Base-by-base conservation (phyloP, 441 rosid genomes). In the Sinapis alba region DNA sequence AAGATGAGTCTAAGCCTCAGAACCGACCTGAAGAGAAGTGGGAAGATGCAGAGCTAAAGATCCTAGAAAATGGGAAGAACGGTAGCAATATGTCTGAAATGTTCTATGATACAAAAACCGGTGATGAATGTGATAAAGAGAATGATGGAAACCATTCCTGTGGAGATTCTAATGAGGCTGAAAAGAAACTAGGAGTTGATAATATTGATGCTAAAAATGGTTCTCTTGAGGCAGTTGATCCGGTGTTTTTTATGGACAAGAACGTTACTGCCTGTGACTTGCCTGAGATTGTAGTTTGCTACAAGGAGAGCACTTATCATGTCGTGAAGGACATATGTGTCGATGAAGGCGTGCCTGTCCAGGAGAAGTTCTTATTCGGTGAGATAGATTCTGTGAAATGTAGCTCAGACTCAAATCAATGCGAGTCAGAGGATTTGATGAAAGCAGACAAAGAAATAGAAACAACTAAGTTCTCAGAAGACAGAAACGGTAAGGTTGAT, bases 311-410 rank as follows among this genome's bases (percentile, higher is more conserved):
- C 26, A 62, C 84, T 36, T 83, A 74, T 68, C 85, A 85, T 79
- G 85, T 84, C 2, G 84, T 90, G 11, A 94, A 89, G 81, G 98
- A 94, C 62, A 92, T 92, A 23, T 92, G 96, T 7, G 47, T 92
- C 2, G 97, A 94, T 34, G 89, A 92, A 71, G 94, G 88, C 23
- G 78, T 92, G 20, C 92, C 89, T 21, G 78, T 81, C 18, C 86
- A 82, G 27, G 89, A 81, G 75, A 87, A 78, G 81, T 84, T 86
- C 69, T 81, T 86, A 77, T 86, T 86, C 32, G 86, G 85, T 2
- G 81, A 80, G 69, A 78, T 67, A 12, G 79, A 69, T 54, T 79
- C 79, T 18, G 51, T 77, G 60, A 68, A 59, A 69, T 73, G 76
- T 50, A 27, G 69, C 80, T 53, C 69, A 19, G 30, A 75, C 43